Percentiles rank a stretch among this genome's conserved stretches.
These are phyloP conservation scores for Penicillium argentinense DNA, from an alignment of 495 filamentous ascomycete genomes.

Conservation along the genomic window DNA sequence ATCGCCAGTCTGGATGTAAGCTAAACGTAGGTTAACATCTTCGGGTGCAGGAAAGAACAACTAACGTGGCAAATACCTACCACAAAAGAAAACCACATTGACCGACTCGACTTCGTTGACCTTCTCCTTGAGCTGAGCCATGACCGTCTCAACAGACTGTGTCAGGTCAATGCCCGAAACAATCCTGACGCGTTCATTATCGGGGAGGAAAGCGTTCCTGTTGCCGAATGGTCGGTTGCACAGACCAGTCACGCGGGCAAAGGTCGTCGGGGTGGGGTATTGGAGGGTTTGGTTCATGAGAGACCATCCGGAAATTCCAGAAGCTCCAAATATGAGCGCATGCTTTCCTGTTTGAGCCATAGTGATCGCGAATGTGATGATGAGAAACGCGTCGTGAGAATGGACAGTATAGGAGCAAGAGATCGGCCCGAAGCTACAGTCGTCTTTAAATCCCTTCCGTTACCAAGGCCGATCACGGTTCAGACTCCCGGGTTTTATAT, in stretches of 20 bases:
- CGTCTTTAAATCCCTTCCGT: no score
- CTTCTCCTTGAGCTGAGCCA: slow-evolving; percentile 10
- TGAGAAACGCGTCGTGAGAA: no score
- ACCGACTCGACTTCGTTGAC: background rate
- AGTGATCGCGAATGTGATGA: no score
- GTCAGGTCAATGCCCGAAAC: slow-evolving; percentile 23
- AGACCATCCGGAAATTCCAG: slow-evolving; percentile 34
- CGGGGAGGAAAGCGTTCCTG: background rate
- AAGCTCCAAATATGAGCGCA: no score
- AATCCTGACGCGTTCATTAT: slow-evolving; percentile 4
- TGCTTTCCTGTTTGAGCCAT: no score
- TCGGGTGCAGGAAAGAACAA: background rate
- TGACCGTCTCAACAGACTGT: slow-evolving; percentile 14
- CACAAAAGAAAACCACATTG: background rate
- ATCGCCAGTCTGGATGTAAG: background rate
- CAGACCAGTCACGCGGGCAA: slow-evolving; percentile 27
- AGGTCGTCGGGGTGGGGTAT: slow-evolving; percentile 27
- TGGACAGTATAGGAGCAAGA: no score
- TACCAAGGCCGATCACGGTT: no score
- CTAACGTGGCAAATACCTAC: background rate
- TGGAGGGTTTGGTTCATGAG: slow-evolving; percentile 15
- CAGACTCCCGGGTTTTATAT: no score
- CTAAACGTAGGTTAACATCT: background rate
- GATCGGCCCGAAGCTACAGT: no score
- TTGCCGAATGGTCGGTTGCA: slow-evolving; percentile 19